Conservation (phyloP, 371 early-diverging fungal species). For the Synchytrium microbalum region DNA sequence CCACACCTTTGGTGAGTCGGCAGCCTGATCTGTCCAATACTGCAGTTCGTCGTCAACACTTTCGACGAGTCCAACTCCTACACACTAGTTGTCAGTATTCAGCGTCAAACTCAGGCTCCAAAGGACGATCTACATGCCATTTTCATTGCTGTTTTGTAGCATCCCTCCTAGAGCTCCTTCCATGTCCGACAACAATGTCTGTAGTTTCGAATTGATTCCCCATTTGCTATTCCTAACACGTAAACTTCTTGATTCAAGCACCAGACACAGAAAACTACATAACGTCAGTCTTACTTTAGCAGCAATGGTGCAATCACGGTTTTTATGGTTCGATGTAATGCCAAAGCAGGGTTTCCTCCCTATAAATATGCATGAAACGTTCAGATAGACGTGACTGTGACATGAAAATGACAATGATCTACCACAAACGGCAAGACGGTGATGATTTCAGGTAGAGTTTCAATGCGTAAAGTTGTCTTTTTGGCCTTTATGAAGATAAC, state of each 20-base stretch:
- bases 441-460: not conserved
- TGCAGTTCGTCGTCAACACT: conserved; percentile 21
- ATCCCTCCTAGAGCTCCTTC: conserved; percentile 25
- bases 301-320: conserved; percentile 28
- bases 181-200: conserved; percentile 31
- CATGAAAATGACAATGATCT: too few relatives aligned
- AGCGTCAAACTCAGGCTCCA: conserved; percentile 10
- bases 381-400: too few relatives aligned
- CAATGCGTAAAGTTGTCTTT: not conserved
- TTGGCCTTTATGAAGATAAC: not conserved
- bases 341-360: not conserved
- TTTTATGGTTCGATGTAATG: conserved; percentile 26
- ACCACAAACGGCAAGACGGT: not conserved
- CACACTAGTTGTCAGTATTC: not conserved
- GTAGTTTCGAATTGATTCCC: conserved; percentile 25
- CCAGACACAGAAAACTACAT: conserved; percentile 13
- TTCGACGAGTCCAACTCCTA: conserved; percentile 11
- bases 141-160: conserved; percentile 8
- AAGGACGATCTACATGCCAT: conserved; percentile 2
- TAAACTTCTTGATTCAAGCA: conserved; percentile 14
- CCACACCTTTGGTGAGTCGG: not conserved
- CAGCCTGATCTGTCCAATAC: conserved; percentile 18
- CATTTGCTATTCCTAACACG: conserved; percentile 19
- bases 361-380: too few relatives aligned
- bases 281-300: conserved; percentile 15